Evolutionary conservation across 129 eudicot species (phyloP), one percentile per base, ranked within the genome.

Genomic region (Pulicaria dysenterica): DNA sequence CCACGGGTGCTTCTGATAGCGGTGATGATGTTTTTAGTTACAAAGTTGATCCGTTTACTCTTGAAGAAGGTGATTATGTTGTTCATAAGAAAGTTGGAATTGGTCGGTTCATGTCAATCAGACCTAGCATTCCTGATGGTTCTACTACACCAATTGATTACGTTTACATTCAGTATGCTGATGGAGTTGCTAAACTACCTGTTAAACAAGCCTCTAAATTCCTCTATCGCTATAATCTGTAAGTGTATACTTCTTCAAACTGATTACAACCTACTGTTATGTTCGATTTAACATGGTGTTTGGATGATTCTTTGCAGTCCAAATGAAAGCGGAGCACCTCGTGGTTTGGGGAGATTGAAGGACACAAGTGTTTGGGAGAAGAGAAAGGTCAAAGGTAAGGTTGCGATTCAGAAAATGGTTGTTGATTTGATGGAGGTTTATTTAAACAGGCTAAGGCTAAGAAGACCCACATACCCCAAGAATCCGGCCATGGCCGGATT

Each of bases 401-500:
- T 93, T 82, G 98, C 98, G 4, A 89, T 93, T 80, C 96, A 93
- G 80, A 90, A 75, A 77, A 93, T 93, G 98, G 98, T 93, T 65
- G 98, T 93, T 49, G 98, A 93, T 73, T 69, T 93, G 75, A 93
- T 93, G 98, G 98, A 93, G 86, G 73, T 93, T 67, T 93, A 93
- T 82, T 65, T 93, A 19, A 92, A 93, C 71, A 84, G 98, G 68
- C 87, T 93, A 54, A 90, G 89, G 73, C 89, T 88, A 74, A 84
- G 76, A 63, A 83, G 98, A 63, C 92, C 98, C 49, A 84, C 92
- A 0, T 85, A 93, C 77, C 95, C 95, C 1, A 93, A 86, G 70
- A 75, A 77, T 68, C 86, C 82, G 19, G 89, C 85, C 50, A 80
- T 93, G 86, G 86, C 69, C 64, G 91, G 87, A 60, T 93, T 93